Evolutionary conservation across 1,139 yeast species (phyloP).

Genomic region (Diutina sp.): DNA sequence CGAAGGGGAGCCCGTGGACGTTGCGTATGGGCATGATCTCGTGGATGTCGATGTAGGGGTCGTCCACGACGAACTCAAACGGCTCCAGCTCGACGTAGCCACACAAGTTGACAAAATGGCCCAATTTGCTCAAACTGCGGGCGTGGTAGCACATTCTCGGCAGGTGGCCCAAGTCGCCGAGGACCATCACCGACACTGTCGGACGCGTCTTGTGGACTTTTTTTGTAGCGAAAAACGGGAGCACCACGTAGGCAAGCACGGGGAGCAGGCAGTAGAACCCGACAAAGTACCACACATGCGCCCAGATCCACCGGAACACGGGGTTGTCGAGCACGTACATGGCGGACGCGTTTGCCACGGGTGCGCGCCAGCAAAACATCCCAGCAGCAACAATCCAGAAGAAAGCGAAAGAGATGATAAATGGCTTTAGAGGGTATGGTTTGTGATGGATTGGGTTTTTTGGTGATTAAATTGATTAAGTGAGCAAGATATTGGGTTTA

Average conservation of each 20-base stretch:
- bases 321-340: neutral
- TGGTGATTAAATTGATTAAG: too few relatives aligned
- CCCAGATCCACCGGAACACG: neutral
- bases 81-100: slow-evolving; percentile 64
- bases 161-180: slow-evolving; percentile 92
- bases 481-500: too few relatives aligned
- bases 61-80: slow-evolving; percentile 26
- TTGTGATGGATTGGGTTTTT: too few relatives aligned
- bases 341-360: too few relatives aligned
- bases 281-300: slow-evolving; percentile 18
- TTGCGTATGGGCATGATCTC: slow-evolving; percentile 37
- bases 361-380: too few relatives aligned
- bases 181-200: slow-evolving; percentile 62
- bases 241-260: slow-evolving; percentile 19
- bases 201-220: slow-evolving; percentile 18
- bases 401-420: too few relatives aligned
- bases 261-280: slow-evolving; percentile 25
- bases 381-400: too few relatives aligned
- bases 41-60: slow-evolving; percentile 38
- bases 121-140: slow-evolving; percentile 52
- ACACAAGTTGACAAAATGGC: slow-evolving; percentile 69
- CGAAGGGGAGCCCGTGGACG: slow-evolving; percentile 32
- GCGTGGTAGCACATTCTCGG: slow-evolving; percentile 96
- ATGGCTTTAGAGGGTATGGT: too few relatives aligned
- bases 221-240: slow-evolving; percentile 17